Percentiles rank a stretch among this genome's conserved stretches.
Evolutionary conservation across 1,139 yeast genomes (phyloP).

Genomic region (Kodamaea plutei): DNA sequence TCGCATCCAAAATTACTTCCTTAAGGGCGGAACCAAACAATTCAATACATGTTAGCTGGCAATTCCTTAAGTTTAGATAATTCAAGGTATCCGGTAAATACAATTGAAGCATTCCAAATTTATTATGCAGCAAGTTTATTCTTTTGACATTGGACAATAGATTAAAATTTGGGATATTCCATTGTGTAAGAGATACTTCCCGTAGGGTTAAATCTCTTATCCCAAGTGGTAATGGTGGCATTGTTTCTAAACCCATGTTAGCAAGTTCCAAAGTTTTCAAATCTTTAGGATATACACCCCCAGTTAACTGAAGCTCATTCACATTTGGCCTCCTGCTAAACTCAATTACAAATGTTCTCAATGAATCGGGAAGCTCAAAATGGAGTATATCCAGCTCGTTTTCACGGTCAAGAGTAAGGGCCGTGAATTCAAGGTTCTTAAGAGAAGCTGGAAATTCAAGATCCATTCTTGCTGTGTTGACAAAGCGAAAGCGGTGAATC

Average conservation of each 20-base stretch:
- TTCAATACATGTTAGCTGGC: background rate
- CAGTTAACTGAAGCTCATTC: too few relatives aligned
- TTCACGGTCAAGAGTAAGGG: background rate
- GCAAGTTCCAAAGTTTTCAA: too few relatives aligned
- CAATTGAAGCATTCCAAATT: background rate
- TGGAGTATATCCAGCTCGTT: too few relatives aligned
- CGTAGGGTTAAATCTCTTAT: background rate
- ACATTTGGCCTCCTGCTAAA: too few relatives aligned
- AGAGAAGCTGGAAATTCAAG: background rate
- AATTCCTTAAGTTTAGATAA: background rate
- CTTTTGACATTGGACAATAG: background rate
- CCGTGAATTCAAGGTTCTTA: background rate
- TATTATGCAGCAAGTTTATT: background rate
- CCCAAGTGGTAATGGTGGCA: background rate
- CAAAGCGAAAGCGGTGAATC: background rate
- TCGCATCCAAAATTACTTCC: background rate
- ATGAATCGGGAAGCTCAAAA: too few relatives aligned
- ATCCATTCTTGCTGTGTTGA: too few relatives aligned
- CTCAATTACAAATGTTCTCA: too few relatives aligned
- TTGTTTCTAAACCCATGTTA: background rate
- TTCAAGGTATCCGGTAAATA: background rate
- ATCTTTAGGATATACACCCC: too few relatives aligned
- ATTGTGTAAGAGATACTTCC: background rate
- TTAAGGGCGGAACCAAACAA: background rate
- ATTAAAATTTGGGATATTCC: background rate